phyloP scores from a whole-genome alignment of 441 rosid genomes.

The Pelargonium australe region DNA sequence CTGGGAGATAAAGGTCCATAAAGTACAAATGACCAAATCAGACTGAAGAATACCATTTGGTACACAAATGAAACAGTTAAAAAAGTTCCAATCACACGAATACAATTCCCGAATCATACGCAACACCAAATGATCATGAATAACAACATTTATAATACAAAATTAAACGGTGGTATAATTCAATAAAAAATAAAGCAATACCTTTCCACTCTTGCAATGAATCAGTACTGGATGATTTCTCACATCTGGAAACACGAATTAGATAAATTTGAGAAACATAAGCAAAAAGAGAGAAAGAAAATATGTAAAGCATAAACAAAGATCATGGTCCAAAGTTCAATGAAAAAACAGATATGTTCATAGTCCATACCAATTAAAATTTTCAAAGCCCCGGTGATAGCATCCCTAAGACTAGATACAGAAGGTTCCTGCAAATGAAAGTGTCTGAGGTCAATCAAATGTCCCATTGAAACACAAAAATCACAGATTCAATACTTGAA shows the following conservation, averaged over 20 bases:
- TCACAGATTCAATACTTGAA: not conserved
- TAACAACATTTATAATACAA: not conserved
- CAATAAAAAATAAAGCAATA: slow-evolving; percentile 17
- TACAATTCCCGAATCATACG: not conserved
- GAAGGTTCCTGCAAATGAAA: slow-evolving; percentile 51
- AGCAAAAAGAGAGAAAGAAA: slow-evolving; percentile 5
- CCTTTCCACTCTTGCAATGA: slow-evolving; percentile 94
- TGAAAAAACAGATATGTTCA: not conserved
- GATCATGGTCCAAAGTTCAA: not conserved
- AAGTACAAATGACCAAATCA: too few relatives aligned
- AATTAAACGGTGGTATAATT: not conserved
- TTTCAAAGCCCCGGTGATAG: slow-evolving; percentile 62
- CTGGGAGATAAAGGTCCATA: too few relatives aligned
- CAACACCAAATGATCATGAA: not conserved
- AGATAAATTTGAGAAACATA: not conserved
- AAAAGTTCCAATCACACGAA: not conserved
- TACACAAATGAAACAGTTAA: not conserved
- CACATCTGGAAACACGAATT: slow-evolving; percentile 53
- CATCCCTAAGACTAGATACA: slow-evolving; percentile 43
- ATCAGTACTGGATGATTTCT: slow-evolving; percentile 85
- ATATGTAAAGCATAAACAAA: not conserved
- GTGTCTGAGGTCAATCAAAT: not conserved
- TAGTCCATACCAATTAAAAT: slow-evolving; percentile 55
- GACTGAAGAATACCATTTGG: not conserved
- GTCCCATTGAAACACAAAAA: not conserved